Conservation (phyloP, 306 rosid genomes). For the Ochetophila trinervis region DNA sequence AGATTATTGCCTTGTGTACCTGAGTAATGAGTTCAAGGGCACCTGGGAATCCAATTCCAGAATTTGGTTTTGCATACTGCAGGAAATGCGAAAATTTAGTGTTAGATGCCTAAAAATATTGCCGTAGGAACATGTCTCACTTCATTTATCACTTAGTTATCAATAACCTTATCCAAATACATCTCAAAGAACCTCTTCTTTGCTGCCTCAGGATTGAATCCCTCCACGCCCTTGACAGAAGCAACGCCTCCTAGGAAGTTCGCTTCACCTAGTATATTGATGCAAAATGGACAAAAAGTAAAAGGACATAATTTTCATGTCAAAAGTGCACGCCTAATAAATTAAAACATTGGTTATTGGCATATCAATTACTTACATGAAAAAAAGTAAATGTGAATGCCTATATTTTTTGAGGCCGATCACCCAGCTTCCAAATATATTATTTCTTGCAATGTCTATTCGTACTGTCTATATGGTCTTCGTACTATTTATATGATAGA, state of each 20-base stretch:
- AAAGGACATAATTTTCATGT: conserved; percentile 2
- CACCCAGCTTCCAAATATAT: no score
- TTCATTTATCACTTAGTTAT: background rate
- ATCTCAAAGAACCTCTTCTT: conserved; percentile 89
- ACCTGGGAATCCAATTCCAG: conserved; percentile 96
- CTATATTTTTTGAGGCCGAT: no score
- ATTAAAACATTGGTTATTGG: background rate
- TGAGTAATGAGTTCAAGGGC: conserved; percentile 85
- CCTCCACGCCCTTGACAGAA: conserved; percentile 72
- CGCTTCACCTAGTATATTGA: conserved; percentile 71
- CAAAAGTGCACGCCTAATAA: background rate
- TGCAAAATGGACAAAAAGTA: conserved; percentile 15
- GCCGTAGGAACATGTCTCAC: background rate
- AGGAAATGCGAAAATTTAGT: conserved; percentile 30
- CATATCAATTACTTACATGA: background rate
- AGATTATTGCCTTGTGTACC: conserved; percentile 40
- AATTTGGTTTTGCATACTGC: conserved; percentile 92
- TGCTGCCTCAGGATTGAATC: conserved; percentile 67
- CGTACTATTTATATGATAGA: background rate
- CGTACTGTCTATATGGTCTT: no score
- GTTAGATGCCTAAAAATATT: background rate
- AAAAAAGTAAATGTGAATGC: background rate
- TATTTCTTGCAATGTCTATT: no score
- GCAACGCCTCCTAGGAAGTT: conserved; percentile 98
- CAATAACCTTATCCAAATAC: conserved; percentile 75